Percentiles rank a stretch among this genome's conserved stretches.
Evolutionary conservation across 2,329 filamentous ascomycete species (phyloP).

Genomic region (Aureobasidium sp.): DNA sequence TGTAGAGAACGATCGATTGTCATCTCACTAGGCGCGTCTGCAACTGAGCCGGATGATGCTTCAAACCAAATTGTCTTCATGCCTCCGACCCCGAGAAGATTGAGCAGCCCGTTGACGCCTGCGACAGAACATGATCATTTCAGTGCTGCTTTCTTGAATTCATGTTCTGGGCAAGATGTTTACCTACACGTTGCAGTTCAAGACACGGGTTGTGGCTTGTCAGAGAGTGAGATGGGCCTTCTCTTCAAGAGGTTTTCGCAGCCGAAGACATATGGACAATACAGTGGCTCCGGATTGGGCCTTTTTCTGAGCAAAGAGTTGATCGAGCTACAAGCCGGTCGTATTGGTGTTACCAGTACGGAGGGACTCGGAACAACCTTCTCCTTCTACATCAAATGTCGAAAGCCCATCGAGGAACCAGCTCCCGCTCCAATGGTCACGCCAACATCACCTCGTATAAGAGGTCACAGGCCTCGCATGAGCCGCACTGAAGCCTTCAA

Average conservation of each 20-base stretch:
- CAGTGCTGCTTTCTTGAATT: not conserved
- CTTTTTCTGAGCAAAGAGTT: conserved; percentile 60
- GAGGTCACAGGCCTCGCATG: conserved; percentile 7
- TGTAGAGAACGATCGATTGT: conserved; percentile 1
- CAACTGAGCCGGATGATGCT: not conserved
- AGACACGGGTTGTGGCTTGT: conserved; percentile 27
- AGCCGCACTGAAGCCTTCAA: conserved; percentile 12
- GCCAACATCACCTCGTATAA: not conserved
- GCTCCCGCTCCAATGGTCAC: not conserved
- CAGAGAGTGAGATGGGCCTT: conserved; percentile 30
- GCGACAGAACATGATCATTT: not conserved
- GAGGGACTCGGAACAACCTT: conserved; percentile 56
- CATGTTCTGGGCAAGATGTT: not conserved
- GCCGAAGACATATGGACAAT: conserved; percentile 57
- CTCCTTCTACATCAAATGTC: conserved; percentile 57
- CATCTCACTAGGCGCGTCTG: conserved; percentile 8
- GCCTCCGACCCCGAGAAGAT: not conserved
- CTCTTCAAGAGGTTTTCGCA: conserved; percentile 65
- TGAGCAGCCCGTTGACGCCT: not conserved
- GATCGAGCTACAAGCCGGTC: conserved; percentile 60
- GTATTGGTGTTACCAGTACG: conserved; percentile 55
- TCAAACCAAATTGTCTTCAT: not conserved
- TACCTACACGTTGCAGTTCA: conserved; percentile 19
- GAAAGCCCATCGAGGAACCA: conserved; percentile 29
- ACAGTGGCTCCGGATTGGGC: conserved; percentile 61